Evolutionary conservation across 2,329 filamentous ascomycete genomes (phyloP), one percentile per base, ranked within the genome.

Genomic region (Coniochaeta ligniaria): DNA sequence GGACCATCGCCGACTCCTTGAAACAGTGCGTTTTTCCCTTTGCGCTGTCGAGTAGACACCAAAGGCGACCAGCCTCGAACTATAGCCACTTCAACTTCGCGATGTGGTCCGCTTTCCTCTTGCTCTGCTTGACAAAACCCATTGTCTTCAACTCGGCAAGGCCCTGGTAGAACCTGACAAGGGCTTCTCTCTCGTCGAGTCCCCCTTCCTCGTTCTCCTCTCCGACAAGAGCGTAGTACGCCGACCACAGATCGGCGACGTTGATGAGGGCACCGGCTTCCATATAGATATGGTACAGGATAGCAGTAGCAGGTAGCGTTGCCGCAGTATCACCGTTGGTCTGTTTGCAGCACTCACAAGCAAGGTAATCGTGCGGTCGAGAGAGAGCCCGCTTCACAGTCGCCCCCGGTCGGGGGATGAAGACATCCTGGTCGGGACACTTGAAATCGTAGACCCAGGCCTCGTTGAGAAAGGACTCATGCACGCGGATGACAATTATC

Each of bases 61-160:
- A 26, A 33, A 22, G 20, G 28, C 14, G 26, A 33, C 52, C n/a
- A 6, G n/a, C 57, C 38, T 52, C 38, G 16, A 35, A 31, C 72
- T 62, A 84, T 63, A 95, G 77, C 67, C 94, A 95, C 72, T 90
- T 92, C 86, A 92, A 80, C 78, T 97, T 98, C 43, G 91, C 88
- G 66, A 98, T 78, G 75, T 98, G 94, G 72, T 98, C 95, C 26
- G 87, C 85, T 80, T 96, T 96, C 80, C 93, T 96, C 75, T 89
- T 90, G 70, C 89, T 98, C 63, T 83, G 82, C 77, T 95, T 97
- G 63, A 98, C 83, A 75, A 97, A 89, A 8, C 95, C 95, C 68
- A 99, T 80, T 59, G 88, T 84, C 72, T 88, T 89, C 71, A 99
- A 74, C 73, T 99, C 95, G 0, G 94, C 91, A 63, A 98, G 74